Evolutionary conservation across 352 stramenopile species (phyloP).

Genomic region (Globisporangium radiosum): DNA sequence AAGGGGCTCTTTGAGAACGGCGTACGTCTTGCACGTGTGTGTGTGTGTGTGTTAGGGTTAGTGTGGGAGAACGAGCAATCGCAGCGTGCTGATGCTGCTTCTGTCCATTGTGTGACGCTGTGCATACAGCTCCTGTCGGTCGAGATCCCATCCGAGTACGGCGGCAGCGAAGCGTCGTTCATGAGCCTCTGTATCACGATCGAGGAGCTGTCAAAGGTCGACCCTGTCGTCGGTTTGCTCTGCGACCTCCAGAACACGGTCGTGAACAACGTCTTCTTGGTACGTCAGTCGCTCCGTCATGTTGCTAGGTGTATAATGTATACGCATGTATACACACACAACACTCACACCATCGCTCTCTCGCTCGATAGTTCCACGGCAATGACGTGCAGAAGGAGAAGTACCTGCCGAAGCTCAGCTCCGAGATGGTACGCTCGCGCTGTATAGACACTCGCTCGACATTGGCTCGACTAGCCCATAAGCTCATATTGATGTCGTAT

Average conservation of each 20-base stretch:
- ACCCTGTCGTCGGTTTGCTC: slow-evolving; percentile 92
- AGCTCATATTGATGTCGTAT: too few species aligned
- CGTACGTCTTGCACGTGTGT: slow-evolving; percentile 15
- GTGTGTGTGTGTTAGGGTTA: too few species aligned
- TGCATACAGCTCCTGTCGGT: slow-evolving; percentile 87
- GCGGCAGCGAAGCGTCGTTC: slow-evolving; percentile 92
- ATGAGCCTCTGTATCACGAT: slow-evolving; percentile 94
- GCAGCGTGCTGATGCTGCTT: neutral
- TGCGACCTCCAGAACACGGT: slow-evolving; percentile 95
- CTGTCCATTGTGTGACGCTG: neutral
- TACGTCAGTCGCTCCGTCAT: slow-evolving; percentile 12
- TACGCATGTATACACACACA: neutral
- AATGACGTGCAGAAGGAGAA: slow-evolving; percentile 81
- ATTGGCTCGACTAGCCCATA: too few species aligned
- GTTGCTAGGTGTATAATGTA: too few species aligned
- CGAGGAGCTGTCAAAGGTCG: slow-evolving; percentile 95
- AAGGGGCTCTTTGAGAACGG: slow-evolving; percentile 90
- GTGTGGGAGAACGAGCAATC: too few species aligned
- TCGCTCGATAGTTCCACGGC: slow-evolving; percentile 43
- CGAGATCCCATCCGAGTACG: slow-evolving; percentile 92
- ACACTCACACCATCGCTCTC: neutral
- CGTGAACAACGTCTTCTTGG: slow-evolving; percentile 94
- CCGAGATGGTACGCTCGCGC: slow-evolving; percentile 51
- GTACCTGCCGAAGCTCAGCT: slow-evolving; percentile 78
- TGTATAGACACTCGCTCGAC: too few species aligned